Evolutionary conservation across 345 rosid genomes (phyloP), one percentile per base, ranked within the genome.

Genomic region (Gossypium arboreum): DNA sequence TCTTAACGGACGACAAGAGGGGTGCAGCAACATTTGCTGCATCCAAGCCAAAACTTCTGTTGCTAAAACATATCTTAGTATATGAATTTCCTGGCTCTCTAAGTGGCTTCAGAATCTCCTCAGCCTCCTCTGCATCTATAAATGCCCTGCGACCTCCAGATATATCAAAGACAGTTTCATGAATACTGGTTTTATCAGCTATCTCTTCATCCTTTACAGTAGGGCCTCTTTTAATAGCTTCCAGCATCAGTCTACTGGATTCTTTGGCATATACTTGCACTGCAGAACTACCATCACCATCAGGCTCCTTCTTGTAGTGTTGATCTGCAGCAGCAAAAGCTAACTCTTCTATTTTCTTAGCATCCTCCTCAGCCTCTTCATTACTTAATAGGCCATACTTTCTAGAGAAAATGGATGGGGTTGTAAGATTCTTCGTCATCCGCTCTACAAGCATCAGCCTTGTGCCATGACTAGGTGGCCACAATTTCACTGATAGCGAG

Each of bases 1-100:
- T 16, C 29, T 58, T 58, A 58, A 58, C 25, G 16, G 63, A 58
- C 24, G 63, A 58, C 63, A 58, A 58, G 63, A 58, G 24, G 63
- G 63, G 39, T 12, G 34, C 63, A 12, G 63, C 63, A 58, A 58
- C 63, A 11, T 58, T 58, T 58, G 63, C 63, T 58, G 63, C 63
- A 24, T 24, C 34, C 63, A 58, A 3, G 39, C 63, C 63, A 58
- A 58, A 58, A 58, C 63, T 58, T 58, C 63, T 24, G 63, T 58
- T 58, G 63, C 63, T 58, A 58, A 58, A 58, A 58, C 63, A 58
- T 58, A 58, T 58, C 63, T 58, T 58, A 24, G 63, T 58, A 58
- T 58, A 58, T 24, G 63, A 24, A 58, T 58, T 58, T 58, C 63
- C 63, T 58, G 63, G 63, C 39, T 58, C 63, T 58, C 63, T 58